A percentile compares a stretch with the other conserved stretches of the same genome.
These are phyloP conservation scores for Kodamaea alishanica DNA, from an alignment of 1,139 yeast genomes.

Conservation along the genomic window DNA sequence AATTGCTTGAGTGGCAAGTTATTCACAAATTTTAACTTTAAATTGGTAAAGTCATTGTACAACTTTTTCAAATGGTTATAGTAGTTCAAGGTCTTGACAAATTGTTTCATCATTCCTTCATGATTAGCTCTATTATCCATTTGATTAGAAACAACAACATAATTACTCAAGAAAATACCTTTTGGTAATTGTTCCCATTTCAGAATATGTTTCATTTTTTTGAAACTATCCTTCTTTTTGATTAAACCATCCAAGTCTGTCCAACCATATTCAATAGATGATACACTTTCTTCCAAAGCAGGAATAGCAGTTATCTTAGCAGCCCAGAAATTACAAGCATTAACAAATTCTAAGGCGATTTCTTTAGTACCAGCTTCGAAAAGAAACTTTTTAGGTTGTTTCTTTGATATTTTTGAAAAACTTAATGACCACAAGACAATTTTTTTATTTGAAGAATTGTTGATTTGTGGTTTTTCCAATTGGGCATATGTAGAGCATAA, in stretches of 20 bases:
- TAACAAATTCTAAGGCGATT: constrained; percentile 67
- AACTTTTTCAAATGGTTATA: constrained; percentile 39
- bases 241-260: constrained; percentile 41
- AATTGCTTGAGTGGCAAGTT: constrained; percentile 27
- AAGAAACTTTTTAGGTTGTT: constrained; percentile 35
- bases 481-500: constrained; percentile 50
- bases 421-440: constrained; percentile 32
- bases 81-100: constrained; percentile 42
- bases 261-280: constrained; percentile 87
- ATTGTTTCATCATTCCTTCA: constrained; percentile 46
- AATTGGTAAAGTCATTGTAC: constrained; percentile 33
- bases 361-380: constrained; percentile 64
- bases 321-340: constrained; percentile 88
- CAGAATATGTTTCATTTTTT: constrained; percentile 32
- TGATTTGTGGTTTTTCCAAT: constrained; percentile 25
- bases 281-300: constrained; percentile 53
- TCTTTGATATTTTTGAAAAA: constrained; percentile 37
- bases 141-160: constrained; percentile 21
- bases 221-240: constrained; percentile 29
- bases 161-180: constrained; percentile 42
- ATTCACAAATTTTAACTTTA: constrained; percentile 30
- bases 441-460: constrained; percentile 14
- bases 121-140: constrained; percentile 26
- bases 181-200: constrained; percentile 43
- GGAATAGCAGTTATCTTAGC: constrained; percentile 81